Base-by-base conservation (phyloP, 2,329 filamentous ascomycete species). In the Tolypocladium amazonense region DNA sequence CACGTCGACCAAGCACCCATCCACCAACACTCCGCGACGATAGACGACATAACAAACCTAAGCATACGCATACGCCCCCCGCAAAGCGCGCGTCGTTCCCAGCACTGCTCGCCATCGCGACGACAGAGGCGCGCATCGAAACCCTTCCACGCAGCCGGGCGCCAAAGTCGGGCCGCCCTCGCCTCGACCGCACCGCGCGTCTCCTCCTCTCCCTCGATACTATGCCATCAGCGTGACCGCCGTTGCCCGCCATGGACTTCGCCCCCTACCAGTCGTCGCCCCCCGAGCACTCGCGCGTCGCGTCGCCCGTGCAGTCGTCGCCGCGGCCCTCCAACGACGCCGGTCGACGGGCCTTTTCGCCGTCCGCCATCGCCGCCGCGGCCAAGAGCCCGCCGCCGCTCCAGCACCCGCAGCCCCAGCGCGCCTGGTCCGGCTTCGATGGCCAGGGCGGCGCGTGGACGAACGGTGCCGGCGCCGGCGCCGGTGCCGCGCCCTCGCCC, bases 231-330 rank as follows among this genome's bases (percentile, higher is more conserved):
- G 25, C 47, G 50, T 58, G 47, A 58, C 37, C 58, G 20, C 52
- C 30, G 27, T 7, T 47, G 20, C 30, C 63, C 62, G 77, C 67
- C 59, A 94, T 94, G 89, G 90, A 97, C 78, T 99, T 97, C 73
- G 94, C 94, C 54, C 94, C 94, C 43, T 99, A 97, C 77, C 94
- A 97, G 79, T 93, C 93, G 74, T 88, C 88, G 56, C 88, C 89
- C 20, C 94, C 94, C 12, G 92, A 97, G 77, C 82, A 88, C 67
- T 85, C 86, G 66, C 90, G 93, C 69, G 86, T 88, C 58, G 82
- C 92, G 71, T 95, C 90, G 25, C 90, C 92, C 58, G 75, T 76
- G 64, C 69, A 69, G 9, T 67, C 76, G 12, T 84, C 81, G 35
- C 82, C 83, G 27, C 84, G 77, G 65, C 73, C 79, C 65, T 83